Conservation (phyloP, 140 eudicot species). For the Senecio squalidus region DNA sequence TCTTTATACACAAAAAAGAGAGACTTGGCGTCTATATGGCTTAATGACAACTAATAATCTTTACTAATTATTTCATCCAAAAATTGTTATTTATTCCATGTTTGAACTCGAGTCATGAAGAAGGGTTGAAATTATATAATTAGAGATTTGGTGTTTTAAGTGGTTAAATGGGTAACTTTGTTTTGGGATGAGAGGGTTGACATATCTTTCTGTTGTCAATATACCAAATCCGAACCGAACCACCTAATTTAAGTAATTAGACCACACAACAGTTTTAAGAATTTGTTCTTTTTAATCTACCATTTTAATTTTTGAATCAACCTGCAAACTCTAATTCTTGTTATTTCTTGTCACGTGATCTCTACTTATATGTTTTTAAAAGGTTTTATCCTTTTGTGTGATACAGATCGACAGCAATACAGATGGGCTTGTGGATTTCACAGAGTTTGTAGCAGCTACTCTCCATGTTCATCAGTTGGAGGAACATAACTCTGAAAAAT, state of each 20-base stretch:
- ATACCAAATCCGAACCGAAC: no score
- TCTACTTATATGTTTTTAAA: constrained; percentile 3
- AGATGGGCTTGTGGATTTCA: constrained; percentile 91
- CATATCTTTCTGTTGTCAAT: no score
- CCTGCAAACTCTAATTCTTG: not conserved
- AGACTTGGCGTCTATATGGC: not conserved
- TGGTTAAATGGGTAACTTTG: no score
- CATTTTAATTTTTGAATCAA: no score
- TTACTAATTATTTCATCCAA: not conserved
- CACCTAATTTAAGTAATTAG: no score
- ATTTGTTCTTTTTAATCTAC: no score
- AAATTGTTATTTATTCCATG: constrained; percentile 1
- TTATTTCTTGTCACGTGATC: constrained; percentile 2
- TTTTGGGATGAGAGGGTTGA: no score
- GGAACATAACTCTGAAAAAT: constrained; percentile 77
- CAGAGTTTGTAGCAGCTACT: constrained; percentile 96
- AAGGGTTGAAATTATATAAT: not conserved
- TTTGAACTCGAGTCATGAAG: constrained; percentile 1
- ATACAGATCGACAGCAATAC: constrained; percentile 91
- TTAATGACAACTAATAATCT: not conserved
- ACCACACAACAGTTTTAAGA: no score
- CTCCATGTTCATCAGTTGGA: constrained; percentile 94
- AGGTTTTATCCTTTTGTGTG: constrained; percentile 16
- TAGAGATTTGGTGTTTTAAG: no score
- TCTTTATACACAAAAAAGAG: not conserved